Percentiles rank a stretch among this genome's conserved stretches.
Conservation (phyloP, 371 early-diverging fungal genomes). For the Mucor velutinosus region DNA sequence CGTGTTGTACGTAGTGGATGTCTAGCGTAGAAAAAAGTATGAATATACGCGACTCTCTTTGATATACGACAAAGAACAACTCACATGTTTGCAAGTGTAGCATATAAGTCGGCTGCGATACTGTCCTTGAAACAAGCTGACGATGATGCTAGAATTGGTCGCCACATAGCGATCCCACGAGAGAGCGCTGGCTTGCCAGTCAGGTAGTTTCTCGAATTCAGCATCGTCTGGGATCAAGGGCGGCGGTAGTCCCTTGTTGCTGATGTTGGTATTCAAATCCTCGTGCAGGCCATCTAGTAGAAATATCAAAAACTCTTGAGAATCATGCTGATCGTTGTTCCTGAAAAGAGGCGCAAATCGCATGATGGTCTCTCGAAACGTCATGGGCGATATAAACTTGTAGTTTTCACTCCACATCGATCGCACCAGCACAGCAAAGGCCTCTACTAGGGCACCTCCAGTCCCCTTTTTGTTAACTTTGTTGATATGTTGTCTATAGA, state of each 20-base stretch:
- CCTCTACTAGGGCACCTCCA: constrained; percentile 67
- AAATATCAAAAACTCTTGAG: constrained; percentile 73
- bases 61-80: constrained; percentile 21
- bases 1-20: constrained; percentile 88
- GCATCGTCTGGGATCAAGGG: constrained; percentile 22
- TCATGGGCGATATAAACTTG: constrained; percentile 53
- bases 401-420: constrained; percentile 67
- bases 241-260: neutral
- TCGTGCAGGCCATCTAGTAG: constrained; percentile 78
- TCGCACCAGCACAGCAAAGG: constrained; percentile 65
- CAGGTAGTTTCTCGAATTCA: constrained; percentile 48
- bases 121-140: constrained; percentile 89
- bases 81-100: constrained; percentile 72
- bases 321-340: constrained; percentile 71
- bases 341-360: constrained; percentile 60
- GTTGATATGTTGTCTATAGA: constrained; percentile 71
- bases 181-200: constrained; percentile 56
- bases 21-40: constrained; percentile 45
- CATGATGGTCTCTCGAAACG: constrained; percentile 51
- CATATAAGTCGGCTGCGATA: constrained; percentile 82
- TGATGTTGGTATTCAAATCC: constrained; percentile 55
- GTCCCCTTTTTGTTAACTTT: constrained; percentile 74
- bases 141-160: constrained; percentile 85
- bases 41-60: constrained; percentile 56
- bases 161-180: constrained; percentile 81